Conservation (phyloP, 495 filamentous ascomycete species). For the Margaritispora aquatica region DNA sequence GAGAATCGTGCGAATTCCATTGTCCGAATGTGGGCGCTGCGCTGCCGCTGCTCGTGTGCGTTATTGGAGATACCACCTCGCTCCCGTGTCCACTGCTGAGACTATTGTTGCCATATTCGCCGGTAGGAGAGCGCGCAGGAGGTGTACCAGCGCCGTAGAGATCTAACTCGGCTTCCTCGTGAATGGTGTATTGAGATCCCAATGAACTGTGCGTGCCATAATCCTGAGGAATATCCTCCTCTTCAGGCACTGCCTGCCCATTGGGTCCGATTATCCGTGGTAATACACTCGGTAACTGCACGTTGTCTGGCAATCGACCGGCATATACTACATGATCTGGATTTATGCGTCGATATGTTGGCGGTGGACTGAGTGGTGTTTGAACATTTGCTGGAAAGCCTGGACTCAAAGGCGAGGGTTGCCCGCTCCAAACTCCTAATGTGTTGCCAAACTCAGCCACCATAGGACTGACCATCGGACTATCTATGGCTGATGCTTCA, state of each 20-base stretch:
- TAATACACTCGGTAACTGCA: slow-evolving; percentile 36
- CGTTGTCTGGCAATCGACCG: slow-evolving; percentile 41
- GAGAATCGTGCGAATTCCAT: not conserved
- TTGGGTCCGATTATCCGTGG: slow-evolving; percentile 32
- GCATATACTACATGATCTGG: slow-evolving; percentile 43
- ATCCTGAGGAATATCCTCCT: not conserved
- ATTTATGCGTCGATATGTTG: slow-evolving; percentile 36
- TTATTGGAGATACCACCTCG: not conserved
- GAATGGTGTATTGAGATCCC: slow-evolving; percentile 45
- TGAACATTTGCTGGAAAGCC: slow-evolving; percentile 6
- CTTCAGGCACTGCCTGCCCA: slow-evolving; percentile 15
- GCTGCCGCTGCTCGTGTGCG: slow-evolving; percentile 4
- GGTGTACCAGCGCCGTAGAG: slow-evolving; percentile 3
- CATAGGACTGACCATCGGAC: slow-evolving; percentile 15
- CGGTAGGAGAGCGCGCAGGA: not conserved
- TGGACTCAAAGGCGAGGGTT: slow-evolving; percentile 17
- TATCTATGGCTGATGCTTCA: slow-evolving; percentile 1
- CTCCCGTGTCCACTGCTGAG: not conserved
- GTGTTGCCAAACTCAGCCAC: not conserved
- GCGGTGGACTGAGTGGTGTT: slow-evolving; percentile 29
- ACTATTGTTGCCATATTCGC: not conserved
- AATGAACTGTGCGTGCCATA: slow-evolving; percentile 27
- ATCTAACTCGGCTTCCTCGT: slow-evolving; percentile 27
- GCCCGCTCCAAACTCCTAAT: slow-evolving; percentile 1
- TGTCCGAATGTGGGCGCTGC: not conserved